These are phyloP conservation scores for Climacium dendroides DNA, from an alignment of 225 moss, liverwort and hornwort species.

Conservation along the genomic window DNA sequence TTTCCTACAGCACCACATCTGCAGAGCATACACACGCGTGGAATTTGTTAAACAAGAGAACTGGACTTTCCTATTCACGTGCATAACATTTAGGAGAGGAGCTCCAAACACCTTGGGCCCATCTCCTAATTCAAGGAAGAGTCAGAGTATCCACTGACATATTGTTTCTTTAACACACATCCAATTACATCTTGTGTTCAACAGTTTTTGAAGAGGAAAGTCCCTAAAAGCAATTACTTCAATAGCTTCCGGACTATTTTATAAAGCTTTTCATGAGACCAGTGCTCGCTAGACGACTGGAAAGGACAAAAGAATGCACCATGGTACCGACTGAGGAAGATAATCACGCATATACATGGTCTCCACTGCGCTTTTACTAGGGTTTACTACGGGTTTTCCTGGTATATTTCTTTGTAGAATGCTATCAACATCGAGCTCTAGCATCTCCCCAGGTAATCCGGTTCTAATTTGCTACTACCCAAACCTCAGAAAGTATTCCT, in stretches of 20 bases:
- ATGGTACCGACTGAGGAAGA: not conserved
- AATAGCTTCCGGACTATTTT: not conserved
- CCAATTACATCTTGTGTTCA: not conserved
- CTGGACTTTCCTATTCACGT: not conserved
- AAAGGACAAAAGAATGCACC: not conserved
- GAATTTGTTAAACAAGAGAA: not conserved
- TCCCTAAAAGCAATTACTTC: not conserved
- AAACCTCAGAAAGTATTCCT: not conserved
- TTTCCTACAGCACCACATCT: slow-evolving; percentile 1
- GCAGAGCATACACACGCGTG: not conserved
- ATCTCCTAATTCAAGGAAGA: not conserved
- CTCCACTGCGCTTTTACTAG: not conserved
- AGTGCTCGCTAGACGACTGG: not conserved
- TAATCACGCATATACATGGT: not conserved
- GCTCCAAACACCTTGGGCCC: not conserved
- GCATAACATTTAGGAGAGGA: not conserved
- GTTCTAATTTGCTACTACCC: not conserved
- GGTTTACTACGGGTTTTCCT: not conserved
- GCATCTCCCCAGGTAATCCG: not conserved
- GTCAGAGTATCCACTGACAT: not conserved
- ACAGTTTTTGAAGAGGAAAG: not conserved
- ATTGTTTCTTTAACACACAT: not conserved
- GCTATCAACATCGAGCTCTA: not conserved
- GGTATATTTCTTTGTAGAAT: not conserved
- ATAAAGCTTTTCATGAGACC: not conserved